These are phyloP conservation scores for Agarophyton chilense DNA, from an alignment of 23 red algal genomes.

Conservation along the genomic window DNA sequence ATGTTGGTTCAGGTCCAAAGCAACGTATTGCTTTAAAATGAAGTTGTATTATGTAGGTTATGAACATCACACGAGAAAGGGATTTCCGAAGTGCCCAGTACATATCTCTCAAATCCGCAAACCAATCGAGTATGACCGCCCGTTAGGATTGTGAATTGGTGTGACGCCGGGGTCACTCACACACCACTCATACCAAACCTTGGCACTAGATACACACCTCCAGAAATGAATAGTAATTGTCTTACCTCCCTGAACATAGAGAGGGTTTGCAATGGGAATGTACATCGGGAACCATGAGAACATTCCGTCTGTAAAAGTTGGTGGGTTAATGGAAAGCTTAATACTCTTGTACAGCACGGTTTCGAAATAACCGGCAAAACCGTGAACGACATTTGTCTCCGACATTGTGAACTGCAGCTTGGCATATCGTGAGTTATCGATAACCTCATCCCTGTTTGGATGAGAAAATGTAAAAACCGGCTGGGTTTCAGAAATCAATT, in stretches of 20 bases:
- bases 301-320: slow-evolving; percentile 72
- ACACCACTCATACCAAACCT: slow-evolving; percentile 84
- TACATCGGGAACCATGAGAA: slow-evolving; percentile 89
- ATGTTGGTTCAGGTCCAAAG: not conserved
- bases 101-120: not conserved
- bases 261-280: slow-evolving; percentile 73
- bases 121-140: slow-evolving; percentile 62
- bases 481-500: slow-evolving; percentile 45
- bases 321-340: slow-evolving; percentile 76
- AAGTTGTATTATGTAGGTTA: not conserved
- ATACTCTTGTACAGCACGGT: slow-evolving; percentile 77
- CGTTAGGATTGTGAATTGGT: slow-evolving; percentile 70
- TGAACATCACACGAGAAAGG: not conserved
- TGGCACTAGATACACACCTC: slow-evolving; percentile 45
- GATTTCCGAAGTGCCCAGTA: not conserved
- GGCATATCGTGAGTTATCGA: slow-evolving; percentile 61
- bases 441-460: slow-evolving; percentile 54
- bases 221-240: slow-evolving; percentile 68
- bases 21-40: not conserved
- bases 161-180: slow-evolving; percentile 64
- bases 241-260: slow-evolving; percentile 68
- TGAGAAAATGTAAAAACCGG: slow-evolving; percentile 77
- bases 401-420: slow-evolving; percentile 60
- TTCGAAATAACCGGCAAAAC: slow-evolving; percentile 96
- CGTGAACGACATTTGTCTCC: slow-evolving; percentile 83